Evolutionary conservation across 2,329 filamentous ascomycete genomes (phyloP), one percentile per base, ranked within the genome.

Genomic region (Arthrobotrys sinensis): DNA sequence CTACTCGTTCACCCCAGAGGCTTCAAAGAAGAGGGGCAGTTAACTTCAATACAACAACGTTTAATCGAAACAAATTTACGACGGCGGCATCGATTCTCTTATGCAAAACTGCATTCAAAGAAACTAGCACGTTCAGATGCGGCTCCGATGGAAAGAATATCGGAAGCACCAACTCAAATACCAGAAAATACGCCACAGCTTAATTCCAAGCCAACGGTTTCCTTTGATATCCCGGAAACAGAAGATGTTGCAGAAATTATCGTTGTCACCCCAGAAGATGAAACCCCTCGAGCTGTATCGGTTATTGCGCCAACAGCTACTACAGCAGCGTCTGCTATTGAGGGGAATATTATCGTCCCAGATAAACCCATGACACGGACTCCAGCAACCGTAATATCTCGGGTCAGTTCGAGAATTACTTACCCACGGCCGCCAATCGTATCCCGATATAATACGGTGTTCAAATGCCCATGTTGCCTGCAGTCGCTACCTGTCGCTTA

Each of bases 61-160:
- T 45, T 75, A 10, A 50, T 75, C 3, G 70, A 75, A 16, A 63
- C 63, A 6, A 75, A 75, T 28, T n/a, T 75, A 21, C 50, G 62
- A 3, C 62, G 70, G 24, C 28, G 70, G 6, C 70, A 75, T 55
- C 52, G 70, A 7, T 75, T 75, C 46, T 43, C 53, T 0, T 75
- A 75, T n/a, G 70, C 70, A 11, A 75, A 75, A n/a, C 3, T 16
- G 28, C 63, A 75, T 48, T 63, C 70, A 4, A 24, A 60, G 32
- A 66, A 73, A 28, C 62, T 73, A 1, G 69, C 69, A 28, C 60
- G 69, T n/a, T 28, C 45, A 2, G 48, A 53, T 38, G 43, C 48
- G n/a, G 38, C 36, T 43, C 34, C 5, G 7, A 43, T 43, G 36
- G 19, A 43, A 10, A n/a, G 3, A 14, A 24, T 40, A 43, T 34